Conservation (phyloP, 176 grass and related monocot species). For the Dactylis glomerata region DNA sequence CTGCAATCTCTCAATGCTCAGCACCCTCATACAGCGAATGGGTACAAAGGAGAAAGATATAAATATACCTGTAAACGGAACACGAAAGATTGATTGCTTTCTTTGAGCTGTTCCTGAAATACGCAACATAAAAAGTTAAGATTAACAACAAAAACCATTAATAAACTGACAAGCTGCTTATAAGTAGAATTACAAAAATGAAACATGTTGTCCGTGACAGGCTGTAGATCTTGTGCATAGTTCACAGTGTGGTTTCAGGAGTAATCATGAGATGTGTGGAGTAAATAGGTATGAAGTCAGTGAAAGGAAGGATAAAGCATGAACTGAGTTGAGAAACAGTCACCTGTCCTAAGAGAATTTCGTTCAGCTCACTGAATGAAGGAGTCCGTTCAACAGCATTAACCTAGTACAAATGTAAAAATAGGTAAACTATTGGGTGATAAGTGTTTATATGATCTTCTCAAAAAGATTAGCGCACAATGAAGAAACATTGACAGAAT, state of each 20-base stretch:
- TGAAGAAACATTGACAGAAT: not conserved
- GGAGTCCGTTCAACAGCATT: constrained; percentile 93
- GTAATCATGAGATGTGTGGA: not conserved
- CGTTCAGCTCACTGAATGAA: constrained; percentile 95
- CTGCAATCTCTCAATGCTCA: constrained; percentile 49
- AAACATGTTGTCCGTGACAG: not conserved
- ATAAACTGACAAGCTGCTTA: constrained; percentile 13
- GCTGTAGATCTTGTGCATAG: constrained; percentile 3
- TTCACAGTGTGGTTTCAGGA: constrained; percentile 1
- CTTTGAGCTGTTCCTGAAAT: constrained; percentile 96
- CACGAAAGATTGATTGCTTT: constrained; percentile 96
- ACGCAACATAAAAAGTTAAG: constrained; percentile 14
- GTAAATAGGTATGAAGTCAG: not conserved
- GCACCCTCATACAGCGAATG: not conserved
- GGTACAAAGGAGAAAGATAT: constrained; percentile 11
- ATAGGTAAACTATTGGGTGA: constrained; percentile 11
- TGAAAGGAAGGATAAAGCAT: constrained; percentile 19
- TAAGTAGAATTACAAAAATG: not conserved
- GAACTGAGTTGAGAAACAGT: constrained; percentile 27
- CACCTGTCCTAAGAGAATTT: constrained; percentile 97
- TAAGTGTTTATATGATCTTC: not conserved
- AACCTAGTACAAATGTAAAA: constrained; percentile 57
- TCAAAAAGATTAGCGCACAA: not conserved
- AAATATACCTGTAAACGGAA: constrained; percentile 90
- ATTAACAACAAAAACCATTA: constrained; percentile 9